Base-by-base conservation (phyloP, 176 grass and related monocot species). In the Bothriochloa decipiens region DNA sequence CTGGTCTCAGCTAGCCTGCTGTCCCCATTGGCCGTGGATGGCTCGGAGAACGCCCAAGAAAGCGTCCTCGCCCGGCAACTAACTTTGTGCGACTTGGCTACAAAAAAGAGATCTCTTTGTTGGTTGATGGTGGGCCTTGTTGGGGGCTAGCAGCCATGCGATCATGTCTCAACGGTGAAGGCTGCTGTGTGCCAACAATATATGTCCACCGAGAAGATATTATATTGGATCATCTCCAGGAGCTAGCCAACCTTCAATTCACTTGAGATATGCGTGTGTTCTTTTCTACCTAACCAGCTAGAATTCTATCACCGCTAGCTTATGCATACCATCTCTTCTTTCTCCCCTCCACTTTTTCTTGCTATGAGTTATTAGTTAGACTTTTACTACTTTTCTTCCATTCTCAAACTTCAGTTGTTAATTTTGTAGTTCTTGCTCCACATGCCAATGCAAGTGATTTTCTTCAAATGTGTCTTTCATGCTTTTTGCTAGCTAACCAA, bases 341-440 rank as follows among this genome's bases (percentile, higher is more conserved):
- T 61, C 10, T 3, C 22, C 9, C 58, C n/a, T 12, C 10, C 8
- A 11, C 9, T 62, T 23, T 62, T 26, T 5, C 7, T 25, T 62
- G 57, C 58, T 26, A 5, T 12, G n/a, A 62, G 58, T 62, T 62
- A 26, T 62, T 62, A 26, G 11, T 5, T 60, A 23, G 0, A 10
- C 8, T 23, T 23, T 64, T 14, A 70, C 80, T 53, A 46, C 20
- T 39, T 88, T 85, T 22, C 82, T 81, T 81, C 70, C 29, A 76
- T 83, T 61, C 46, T 25, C 5, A 76, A 52, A 23, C 6, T 81
- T 64, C 70, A 29, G 13, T 83, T 79, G 47, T 65, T 65, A 47
- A 81, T 41, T 57, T 8, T 8, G 2, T 72, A 62, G 88, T 80
- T 68, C 50, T 67, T 50, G 7, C 80, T 83, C 84, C 88, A 90